Evolutionary conservation across 2,329 filamentous ascomycete species (phyloP), one percentile per base, ranked within the genome.

Genomic region (Ceratocystis harringtonii): DNA sequence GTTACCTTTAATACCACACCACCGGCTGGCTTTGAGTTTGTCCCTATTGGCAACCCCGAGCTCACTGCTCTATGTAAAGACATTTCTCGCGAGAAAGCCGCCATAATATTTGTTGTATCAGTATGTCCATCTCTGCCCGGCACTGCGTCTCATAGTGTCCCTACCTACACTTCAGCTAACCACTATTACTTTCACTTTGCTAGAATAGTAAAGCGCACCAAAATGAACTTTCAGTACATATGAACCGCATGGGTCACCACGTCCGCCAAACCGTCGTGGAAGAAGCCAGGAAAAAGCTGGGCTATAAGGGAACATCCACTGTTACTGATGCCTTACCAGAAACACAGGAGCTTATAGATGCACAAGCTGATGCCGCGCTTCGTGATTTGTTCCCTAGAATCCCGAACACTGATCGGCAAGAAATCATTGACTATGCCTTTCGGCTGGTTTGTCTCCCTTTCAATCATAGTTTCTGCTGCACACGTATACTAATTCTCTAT

Each of bases 21-120:
- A 15, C 83, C 83, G 10, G 81, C 83, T 1, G 83, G 83, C 55
- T 86, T 83, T 71, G 79, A 81, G 68, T 86, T 85, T 71, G 79
- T 87, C 55, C 82, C 84, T 41, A 79, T 81, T 62, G 84, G 84
- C 62, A 81, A 86, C 69, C 84, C 84, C 25, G 77, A 80, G 68
- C 74, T 87, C 70, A 86, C 83, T 4, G 76, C 75, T 65, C 75
- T 78, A 55, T 87, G 84, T 76, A 87, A 87, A 73, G 84, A 87
- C 70, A 72, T 86, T 22, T 87, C 84, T 1, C 78, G 84, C 68
- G 81, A 84, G 69, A 76, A 78, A 62, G 83, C 79, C 69, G 83
- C 82, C 57, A 82, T 85, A 80, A 81, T 86, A 17, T 87, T 84
- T 69, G 85, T 87, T 66, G 84, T 87, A 61, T 84, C 83, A 70